Percentiles rank a stretch among this genome's conserved stretches.
phyloP scores from a whole-genome alignment of 441 rosid genomes.

The Populus hybrid region DNA sequence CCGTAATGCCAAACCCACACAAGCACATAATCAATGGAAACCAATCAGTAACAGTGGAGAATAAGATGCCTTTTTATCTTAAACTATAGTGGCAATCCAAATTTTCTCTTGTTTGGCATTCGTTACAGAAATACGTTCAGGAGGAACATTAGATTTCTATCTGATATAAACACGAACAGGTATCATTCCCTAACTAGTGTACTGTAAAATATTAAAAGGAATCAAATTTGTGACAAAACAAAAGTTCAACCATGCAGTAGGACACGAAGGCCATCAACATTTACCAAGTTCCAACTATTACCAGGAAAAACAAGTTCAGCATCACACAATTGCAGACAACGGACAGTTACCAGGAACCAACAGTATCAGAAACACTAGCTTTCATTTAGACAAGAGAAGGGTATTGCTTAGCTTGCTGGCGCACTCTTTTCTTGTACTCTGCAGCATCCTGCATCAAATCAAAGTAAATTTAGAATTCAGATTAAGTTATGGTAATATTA shows the following conservation, averaged over 20 bases:
- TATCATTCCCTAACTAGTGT: constrained; percentile 10
- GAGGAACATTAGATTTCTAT: not conserved
- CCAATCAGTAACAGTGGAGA: not conserved
- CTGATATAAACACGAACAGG: constrained; percentile 9
- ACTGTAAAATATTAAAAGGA: constrained; percentile 19
- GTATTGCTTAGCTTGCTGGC: constrained; percentile 85
- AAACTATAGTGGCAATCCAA: not conserved
- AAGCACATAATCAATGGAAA: not conserved
- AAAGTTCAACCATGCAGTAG: constrained; percentile 22
- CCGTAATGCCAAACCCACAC: too few species aligned
- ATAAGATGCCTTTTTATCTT: not conserved
- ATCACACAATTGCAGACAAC: constrained; percentile 24
- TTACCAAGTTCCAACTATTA: constrained; percentile 26
- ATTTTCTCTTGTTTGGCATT: not conserved
- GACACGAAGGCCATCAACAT: constrained; percentile 11
- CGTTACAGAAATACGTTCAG: not conserved
- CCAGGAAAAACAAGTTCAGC: constrained; percentile 25
- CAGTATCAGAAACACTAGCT: constrained; percentile 3
- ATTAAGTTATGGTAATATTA: not conserved
- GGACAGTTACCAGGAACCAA: constrained; percentile 20
- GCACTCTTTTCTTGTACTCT: constrained; percentile 88
- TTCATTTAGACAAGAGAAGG: constrained; percentile 57
- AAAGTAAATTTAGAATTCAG: not conserved
- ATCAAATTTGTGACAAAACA: constrained; percentile 3
- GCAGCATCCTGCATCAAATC: constrained; percentile 50